Evolutionary conservation across 1,284 basidiomycete genomes (phyloP), one percentile per base, ranked within the genome.

Genomic region (Microbotryum violaceum): DNA sequence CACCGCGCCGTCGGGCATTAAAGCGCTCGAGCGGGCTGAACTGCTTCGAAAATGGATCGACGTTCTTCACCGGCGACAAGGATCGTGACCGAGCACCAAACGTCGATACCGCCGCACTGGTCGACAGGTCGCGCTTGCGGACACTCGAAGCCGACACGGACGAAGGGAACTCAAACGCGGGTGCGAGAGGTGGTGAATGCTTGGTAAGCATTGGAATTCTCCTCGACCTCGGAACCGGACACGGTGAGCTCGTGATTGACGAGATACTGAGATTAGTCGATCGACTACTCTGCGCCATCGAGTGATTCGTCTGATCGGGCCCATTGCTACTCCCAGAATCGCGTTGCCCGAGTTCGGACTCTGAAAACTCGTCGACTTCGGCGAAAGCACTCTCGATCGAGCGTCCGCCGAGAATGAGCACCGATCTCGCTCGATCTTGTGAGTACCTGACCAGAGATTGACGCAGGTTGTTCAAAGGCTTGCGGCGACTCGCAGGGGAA

Each of bases 191-290:
- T 7, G 48, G 55, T 27, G 54, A 48, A 4, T 9, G 23, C 3
- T 25, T 18, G 33, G 66, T 68, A 21, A 68, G 60, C 66, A 68
- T 68, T 12, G 59, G 62, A 23, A 66, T 49, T 6, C 54, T 50
- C 3, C 64, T 51, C 1, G 25, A n/a, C 2, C 48, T 42, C 12
- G 66, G 66, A 2, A 46, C 53, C 0, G 66, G 63, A 29, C 66
- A 68, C 4, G 66, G 66, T 21, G 66, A 68, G 47, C 52, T 59
- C 23, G 59, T 48, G 44, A 61, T 10, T 12, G 61, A 61, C 14
- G 61, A 54, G 51, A 68, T 60, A 54, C 63, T 65, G 27, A 68
- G 49, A 25, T 68, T 59, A 5, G 66, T 68, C 31, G 63, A 63
- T 14, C 37, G 59, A 6, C 16, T 45, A 50, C 64, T 64, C 3